Evolutionary conservation across 495 filamentous ascomycete genomes (phyloP).

Genomic region (Penicillium simplicissimum): DNA sequence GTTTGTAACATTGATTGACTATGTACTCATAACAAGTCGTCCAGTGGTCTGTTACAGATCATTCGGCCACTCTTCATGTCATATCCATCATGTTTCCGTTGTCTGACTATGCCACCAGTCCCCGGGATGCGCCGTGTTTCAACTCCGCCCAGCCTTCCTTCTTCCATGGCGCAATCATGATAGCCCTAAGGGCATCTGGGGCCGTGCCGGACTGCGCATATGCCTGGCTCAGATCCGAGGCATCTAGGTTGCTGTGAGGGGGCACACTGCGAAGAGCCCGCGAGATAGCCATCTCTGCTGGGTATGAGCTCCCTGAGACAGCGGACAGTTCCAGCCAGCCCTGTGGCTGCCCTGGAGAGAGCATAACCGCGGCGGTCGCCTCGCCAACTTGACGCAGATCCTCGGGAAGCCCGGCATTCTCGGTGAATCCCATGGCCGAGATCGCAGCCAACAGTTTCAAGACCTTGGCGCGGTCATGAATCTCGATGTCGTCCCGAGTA

Average conservation of each 20-base stretch:
- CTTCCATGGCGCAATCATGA: slow-evolving; percentile 82
- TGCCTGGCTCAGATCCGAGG: slow-evolving; percentile 69
- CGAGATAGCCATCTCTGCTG: slow-evolving; percentile 77
- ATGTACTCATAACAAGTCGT: slow-evolving; percentile 1
- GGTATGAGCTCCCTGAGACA: slow-evolving; percentile 54
- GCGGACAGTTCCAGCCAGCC: slow-evolving; percentile 75
- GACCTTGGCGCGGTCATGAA: slow-evolving; percentile 51
- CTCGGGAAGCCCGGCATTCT: slow-evolving; percentile 35
- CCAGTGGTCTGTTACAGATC: not conserved
- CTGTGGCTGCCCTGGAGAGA: slow-evolving; percentile 69
- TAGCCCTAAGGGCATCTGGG: slow-evolving; percentile 71
- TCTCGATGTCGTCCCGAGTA: slow-evolving; percentile 56
- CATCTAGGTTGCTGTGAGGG: slow-evolving; percentile 64
- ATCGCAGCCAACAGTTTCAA: slow-evolving; percentile 60
- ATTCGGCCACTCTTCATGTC: not conserved
- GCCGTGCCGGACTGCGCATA: slow-evolving; percentile 72
- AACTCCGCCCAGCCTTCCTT: slow-evolving; percentile 61
- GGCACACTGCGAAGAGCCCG: slow-evolving; percentile 73
- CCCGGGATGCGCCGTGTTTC: slow-evolving; percentile 31
- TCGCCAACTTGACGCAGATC: slow-evolving; percentile 49
- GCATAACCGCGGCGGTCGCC: slow-evolving; percentile 70
- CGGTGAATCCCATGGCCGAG: slow-evolving; percentile 43
- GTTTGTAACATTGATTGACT: not conserved
- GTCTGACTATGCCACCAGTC: slow-evolving; percentile 16
- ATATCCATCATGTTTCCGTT: not conserved